Conservation (phyloP, 805 yeast genomes). For the Tetrapisispora pingtungensis region DNA sequence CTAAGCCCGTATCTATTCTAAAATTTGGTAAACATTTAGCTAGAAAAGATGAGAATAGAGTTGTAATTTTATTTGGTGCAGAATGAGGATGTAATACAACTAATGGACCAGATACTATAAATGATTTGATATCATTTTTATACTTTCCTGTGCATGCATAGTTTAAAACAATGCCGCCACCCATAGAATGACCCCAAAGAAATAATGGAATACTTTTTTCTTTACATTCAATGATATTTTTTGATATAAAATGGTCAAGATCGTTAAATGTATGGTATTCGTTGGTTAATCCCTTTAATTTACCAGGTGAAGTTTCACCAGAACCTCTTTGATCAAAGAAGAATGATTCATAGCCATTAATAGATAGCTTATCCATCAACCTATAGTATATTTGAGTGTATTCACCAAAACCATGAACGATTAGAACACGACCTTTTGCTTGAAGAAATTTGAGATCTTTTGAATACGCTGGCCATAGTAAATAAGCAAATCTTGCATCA, state of each 20-base stretch:
- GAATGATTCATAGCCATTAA: conserved; percentile 52
- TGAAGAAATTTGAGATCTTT: not conserved
- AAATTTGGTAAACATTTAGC: conserved; percentile 38
- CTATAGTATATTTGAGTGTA: conserved; percentile 39
- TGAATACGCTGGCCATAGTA: conserved; percentile 19
- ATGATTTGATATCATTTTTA: conserved; percentile 37
- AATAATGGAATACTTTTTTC: conserved; percentile 29
- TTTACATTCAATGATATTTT: conserved; percentile 16
- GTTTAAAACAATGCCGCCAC: conserved; percentile 62
- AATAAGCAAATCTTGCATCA: conserved; percentile 24
- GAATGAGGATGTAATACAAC: conserved; percentile 49
- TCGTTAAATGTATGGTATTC: conserved; percentile 50
- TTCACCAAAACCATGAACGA: conserved; percentile 69
- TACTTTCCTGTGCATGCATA: conserved; percentile 49
- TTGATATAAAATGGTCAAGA: conserved; percentile 40
- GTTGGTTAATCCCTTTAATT: conserved; percentile 44
- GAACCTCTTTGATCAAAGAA: conserved; percentile 71
- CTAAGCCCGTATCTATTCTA: conserved; percentile 45
- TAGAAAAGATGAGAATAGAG: conserved; percentile 33
- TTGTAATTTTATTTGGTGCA: conserved; percentile 39
- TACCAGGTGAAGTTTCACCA: conserved; percentile 51
- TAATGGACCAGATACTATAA: conserved; percentile 50
- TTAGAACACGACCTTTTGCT: conserved; percentile 43
- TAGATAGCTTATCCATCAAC: conserved; percentile 42
- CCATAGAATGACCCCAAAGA: conserved; percentile 70